Percentiles rank a stretch among this genome's conserved stretches.
These are phyloP conservation scores for Magnusiomyces fungicola DNA, from an alignment of 1,139 yeast species.

Conservation along the genomic window DNA sequence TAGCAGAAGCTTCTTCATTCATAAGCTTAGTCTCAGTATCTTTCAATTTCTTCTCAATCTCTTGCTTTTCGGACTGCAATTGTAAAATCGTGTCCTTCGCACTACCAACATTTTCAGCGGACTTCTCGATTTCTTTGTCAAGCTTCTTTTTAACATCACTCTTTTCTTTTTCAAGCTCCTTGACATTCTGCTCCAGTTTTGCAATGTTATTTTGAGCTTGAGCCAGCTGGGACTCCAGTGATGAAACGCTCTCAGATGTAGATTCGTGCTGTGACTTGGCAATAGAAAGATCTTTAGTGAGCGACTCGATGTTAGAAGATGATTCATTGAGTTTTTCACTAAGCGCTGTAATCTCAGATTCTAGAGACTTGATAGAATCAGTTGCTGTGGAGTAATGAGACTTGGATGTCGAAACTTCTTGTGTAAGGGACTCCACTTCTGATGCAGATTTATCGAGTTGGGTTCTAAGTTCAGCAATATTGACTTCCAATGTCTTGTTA, in stretches of 20 bases:
- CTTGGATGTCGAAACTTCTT: neutral
- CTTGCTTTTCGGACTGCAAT: conserved; percentile 7
- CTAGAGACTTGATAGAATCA: neutral
- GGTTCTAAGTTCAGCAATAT: neutral
- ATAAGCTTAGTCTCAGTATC: conserved; percentile 18
- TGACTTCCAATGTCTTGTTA: neutral
- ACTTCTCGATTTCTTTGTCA: neutral
- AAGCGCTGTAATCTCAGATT: neutral
- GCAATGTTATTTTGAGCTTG: conserved; percentile 7
- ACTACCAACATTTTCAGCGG: neutral
- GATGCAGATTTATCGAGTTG: neutral
- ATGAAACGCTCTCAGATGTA: neutral
- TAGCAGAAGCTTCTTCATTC: conserved; percentile 8
- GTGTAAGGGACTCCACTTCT: neutral
- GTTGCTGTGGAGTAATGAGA: neutral
- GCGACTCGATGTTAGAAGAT: neutral
- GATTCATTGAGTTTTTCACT: neutral
- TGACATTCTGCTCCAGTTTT: conserved; percentile 9
- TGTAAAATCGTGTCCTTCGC: conserved; percentile 1
- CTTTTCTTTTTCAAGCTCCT: conserved; percentile 3
- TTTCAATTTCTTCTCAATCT: conserved; percentile 12
- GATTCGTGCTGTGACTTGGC: conserved; percentile 9
- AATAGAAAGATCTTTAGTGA: conserved; percentile 2
- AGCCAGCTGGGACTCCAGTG: conserved; percentile 8
- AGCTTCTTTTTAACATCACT: conserved; percentile 2